Percentiles rank a stretch among this genome's conserved stretches.
Conservation (phyloP, 1,284 basidiomycete genomes). For the Ustilago sp. region DNA sequence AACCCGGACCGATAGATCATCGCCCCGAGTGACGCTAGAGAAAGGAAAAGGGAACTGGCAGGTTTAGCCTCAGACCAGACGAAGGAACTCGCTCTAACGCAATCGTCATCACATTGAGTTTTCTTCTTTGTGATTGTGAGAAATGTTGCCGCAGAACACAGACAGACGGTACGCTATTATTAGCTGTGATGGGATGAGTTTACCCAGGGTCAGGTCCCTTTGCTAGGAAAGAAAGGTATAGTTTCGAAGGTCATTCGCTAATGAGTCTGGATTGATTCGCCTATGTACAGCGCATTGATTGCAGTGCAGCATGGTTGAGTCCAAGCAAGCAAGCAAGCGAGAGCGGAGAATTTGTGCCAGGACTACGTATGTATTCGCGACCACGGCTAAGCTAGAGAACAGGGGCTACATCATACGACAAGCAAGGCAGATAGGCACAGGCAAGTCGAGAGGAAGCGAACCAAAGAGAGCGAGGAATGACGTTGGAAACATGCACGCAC, state of each 20-base stretch:
- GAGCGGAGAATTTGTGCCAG: constrained; percentile 7
- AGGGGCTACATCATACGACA: constrained; percentile 7
- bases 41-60: neutral
- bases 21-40: neutral
- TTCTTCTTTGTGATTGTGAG: neutral
- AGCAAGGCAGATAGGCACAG: neutral
- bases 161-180: neutral
- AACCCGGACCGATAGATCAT: neutral
- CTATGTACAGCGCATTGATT: constrained; percentile 3
- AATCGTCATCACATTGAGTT: constrained; percentile 1
- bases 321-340: neutral
- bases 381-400: neutral
- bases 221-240: neutral
- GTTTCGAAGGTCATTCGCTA: neutral
- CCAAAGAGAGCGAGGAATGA: constrained; percentile 18
- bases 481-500: constrained; percentile 23
- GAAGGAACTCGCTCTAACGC: neutral
- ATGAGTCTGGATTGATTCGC: neutral
- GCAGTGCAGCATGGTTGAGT: neutral
- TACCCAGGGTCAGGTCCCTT: neutral
- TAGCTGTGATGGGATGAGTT: no score
- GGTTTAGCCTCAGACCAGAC: neutral
- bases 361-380: neutral
- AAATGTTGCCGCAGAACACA: neutral
- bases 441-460: neutral